A percentile compares a stretch with the other conserved stretches of the same genome.
Conservation (phyloP, 106 monocot genomes). For the Posidonia australis region DNA sequence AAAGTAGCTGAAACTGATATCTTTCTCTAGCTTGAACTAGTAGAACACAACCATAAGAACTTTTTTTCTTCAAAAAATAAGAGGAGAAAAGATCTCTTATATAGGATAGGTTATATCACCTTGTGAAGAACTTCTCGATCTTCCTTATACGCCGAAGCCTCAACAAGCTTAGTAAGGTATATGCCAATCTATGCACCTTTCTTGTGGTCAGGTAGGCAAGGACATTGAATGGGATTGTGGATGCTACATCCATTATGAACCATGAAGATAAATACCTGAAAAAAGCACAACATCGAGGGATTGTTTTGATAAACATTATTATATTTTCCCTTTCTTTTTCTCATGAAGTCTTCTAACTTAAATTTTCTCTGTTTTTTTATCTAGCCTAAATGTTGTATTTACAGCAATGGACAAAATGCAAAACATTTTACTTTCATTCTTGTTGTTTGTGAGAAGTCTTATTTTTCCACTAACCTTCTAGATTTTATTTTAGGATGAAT, state of each 20-base stretch:
- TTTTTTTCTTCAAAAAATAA: neutral
- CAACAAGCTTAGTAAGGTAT: constrained; percentile 55
- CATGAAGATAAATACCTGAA: constrained; percentile 78
- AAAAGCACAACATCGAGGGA: neutral
- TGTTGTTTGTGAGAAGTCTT: no score
- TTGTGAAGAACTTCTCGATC: constrained; percentile 72
- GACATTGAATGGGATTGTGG: constrained; percentile 79
- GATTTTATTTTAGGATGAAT: no score
- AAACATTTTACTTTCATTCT: no score
- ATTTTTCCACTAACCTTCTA: no score
- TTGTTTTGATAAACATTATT: neutral
- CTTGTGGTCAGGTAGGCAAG: constrained; percentile 54
- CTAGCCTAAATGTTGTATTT: no score
- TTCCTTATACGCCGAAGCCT: constrained; percentile 90
- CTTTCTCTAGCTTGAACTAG: constrained; percentile 77
- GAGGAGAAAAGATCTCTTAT: neutral
- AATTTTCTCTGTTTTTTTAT: no score
- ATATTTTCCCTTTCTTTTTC: no score
- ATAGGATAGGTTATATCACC: neutral
- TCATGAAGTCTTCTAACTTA: no score
- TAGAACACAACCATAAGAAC: neutral
- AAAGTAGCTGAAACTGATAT: constrained; percentile 93
- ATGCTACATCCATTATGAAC: constrained; percentile 94
- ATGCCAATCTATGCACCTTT: constrained; percentile 31
- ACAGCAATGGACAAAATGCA: no score